Evolutionary conservation across 2,329 filamentous ascomycete species (phyloP), one percentile per base, ranked within the genome.

Genomic region (Pseudogymnoascus sp.): DNA sequence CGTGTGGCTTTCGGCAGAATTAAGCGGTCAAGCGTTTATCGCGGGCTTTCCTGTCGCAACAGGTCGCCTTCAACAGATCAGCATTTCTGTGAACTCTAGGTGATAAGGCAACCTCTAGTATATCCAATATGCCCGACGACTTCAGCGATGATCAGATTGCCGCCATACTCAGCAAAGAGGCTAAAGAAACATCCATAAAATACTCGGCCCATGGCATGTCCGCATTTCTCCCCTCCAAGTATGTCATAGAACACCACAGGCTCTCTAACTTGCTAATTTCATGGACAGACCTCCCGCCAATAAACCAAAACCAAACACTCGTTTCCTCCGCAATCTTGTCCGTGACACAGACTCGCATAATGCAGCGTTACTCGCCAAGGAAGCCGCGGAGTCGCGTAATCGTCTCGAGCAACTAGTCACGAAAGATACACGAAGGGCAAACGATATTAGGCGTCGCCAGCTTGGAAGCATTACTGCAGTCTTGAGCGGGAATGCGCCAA

Each of bases 341-440:
- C 89, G 88, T 67, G 89, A 95, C 68, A 96, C 91, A 7, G 89
- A 96, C 70, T 88, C 77, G 62, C 93, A 99, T 76, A 99, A 99
- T 81, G 86, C 89, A 23, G 89, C 91, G 0, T 80, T 97, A 31
- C 84, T 91, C 17, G 90, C 89, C 0, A 96, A 88, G 71, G 93
- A 97, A 74, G 87, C 88, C 26, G 86, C 89, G 59, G 93, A 97
- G 68, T 87, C 91, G 0, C 82, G 82, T 65, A 86, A 86, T 3
- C 86, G 91, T 19, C 81, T 96, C 63, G 83, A 83, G 67, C 79
- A 81, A 63, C 76, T 93, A 46, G 82, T 84, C 63, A 75, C 74
- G 60, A 76, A 77, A 29, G 78, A 80, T 67, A 72, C 76, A 38
- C 68, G 66, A 50, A 68, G 71, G 62, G 63, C 72, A 62, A 67